Conservation (phyloP, 768 basidiomycete species). For the Naganishia vishniacii region DNA sequence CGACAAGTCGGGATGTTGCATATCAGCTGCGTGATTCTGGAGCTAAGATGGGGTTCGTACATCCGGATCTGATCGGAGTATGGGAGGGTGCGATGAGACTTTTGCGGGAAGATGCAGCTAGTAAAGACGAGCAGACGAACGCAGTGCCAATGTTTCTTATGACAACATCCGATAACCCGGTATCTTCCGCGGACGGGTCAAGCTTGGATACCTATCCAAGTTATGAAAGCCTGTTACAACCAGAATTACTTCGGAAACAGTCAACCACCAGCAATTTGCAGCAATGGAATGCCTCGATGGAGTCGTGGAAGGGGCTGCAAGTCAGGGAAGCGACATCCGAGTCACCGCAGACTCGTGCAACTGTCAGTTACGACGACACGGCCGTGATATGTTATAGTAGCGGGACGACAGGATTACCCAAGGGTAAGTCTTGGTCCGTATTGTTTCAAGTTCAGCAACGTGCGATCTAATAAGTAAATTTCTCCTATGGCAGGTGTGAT, state of each 20-base stretch:
- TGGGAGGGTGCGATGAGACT: conserved; percentile 12
- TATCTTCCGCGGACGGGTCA: too few species aligned
- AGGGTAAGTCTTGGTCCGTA: conserved; percentile 30
- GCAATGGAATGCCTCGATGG: neutral
- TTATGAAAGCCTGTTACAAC: conserved; percentile 3
- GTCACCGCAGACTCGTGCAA: neutral
- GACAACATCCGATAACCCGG: neutral
- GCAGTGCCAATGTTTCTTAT: conserved; percentile 7
- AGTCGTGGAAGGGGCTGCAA: neutral
- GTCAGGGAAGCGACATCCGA: neutral
- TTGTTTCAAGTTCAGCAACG: too few species aligned
- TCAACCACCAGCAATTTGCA: too few species aligned
- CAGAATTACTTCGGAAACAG: neutral
- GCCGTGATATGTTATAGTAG: conserved; percentile 47
- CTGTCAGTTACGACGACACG: conserved; percentile 28
- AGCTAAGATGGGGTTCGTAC: conserved; percentile 61
- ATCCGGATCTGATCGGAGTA: conserved; percentile 54
- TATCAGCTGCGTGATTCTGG: conserved; percentile 67
- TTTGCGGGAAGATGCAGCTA: conserved; percentile 1
- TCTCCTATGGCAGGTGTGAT: conserved; percentile 34
- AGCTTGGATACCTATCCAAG: neutral
- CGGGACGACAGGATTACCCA: conserved; percentile 46
- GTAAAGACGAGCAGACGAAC: neutral
- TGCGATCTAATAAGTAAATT: too few species aligned
- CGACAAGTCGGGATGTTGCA: conserved; percentile 62